A percentile compares a stretch with the other conserved stretches of the same genome.
Conservation (phyloP, 257 asterid genomes). For the Plantago elongata region DNA sequence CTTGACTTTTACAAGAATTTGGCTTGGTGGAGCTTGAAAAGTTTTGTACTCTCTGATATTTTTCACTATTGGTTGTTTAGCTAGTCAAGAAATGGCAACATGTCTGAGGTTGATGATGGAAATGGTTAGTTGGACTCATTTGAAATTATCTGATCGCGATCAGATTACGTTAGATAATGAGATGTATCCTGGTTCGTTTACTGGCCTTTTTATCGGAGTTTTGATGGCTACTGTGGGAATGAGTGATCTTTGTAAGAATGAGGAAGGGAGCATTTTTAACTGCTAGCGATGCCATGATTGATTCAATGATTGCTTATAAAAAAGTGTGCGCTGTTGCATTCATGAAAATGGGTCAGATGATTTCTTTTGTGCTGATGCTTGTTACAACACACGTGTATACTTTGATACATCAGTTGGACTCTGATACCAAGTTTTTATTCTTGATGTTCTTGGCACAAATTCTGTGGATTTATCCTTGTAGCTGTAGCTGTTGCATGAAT, state of each 20-base stretch:
- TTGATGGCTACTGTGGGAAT: neutral
- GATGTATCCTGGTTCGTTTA: neutral
- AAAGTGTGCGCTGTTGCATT: neutral
- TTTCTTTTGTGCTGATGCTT: neutral
- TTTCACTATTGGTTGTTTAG: no score
- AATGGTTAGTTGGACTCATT: no score
- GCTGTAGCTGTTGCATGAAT: no score
- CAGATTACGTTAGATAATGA: no score
- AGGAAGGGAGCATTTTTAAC: neutral
- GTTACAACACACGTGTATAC: neutral
- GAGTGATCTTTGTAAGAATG: conserved; percentile 8
- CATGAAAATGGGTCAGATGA: neutral
- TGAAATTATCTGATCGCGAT: no score
- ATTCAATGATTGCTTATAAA: neutral
- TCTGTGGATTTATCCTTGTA: no score
- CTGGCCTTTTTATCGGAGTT: neutral
- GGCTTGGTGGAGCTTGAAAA: no score
- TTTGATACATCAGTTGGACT: neutral
- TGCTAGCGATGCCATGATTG: neutral
- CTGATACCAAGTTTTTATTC: neutral
- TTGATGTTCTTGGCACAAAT: no score
- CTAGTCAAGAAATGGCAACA: no score
- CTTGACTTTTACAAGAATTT: no score
- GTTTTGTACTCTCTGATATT: no score
- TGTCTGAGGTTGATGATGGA: no score